Evolutionary conservation across 495 filamentous ascomycete species (phyloP), one percentile per base, ranked within the genome.

Genomic region (Penicillium lagena): DNA sequence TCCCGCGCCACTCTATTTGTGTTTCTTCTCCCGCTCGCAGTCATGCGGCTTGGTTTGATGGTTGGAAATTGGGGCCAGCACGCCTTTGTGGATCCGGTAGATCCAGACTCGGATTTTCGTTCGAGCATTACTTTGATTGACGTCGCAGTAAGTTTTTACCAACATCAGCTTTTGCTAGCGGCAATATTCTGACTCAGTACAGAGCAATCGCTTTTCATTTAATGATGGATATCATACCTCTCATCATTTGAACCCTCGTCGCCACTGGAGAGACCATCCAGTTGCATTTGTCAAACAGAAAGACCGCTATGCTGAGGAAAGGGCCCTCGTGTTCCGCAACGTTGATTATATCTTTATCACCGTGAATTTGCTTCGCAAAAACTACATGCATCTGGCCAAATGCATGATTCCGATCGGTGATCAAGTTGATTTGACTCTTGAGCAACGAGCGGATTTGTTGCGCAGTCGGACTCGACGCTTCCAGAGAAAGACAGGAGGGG

Each of bases 191-290:
- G 22, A 22, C 22, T 22, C 22, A 6, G 6, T 22, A 9, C 49
- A 82, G 82, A 81, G 73, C 50, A 88, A 88, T 62, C 77, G 84
- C 15, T 81, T 78, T 66, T 86, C 79, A 52, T 88, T 77, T 70
- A 88, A 88, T 56, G 84, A 87, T 56, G 84, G 84, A 42, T 88
- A 86, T 60, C 84, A 88, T 59, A 86, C 84, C 31, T 84, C 84
- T 8, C 84, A 88, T 58, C 84, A 87, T 56, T 71, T 87, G 9
- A 85, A 88, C 60, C 82, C 84, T 4, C 76, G 70, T 22, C 76
- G 83, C 2, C 84, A 87, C 66, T 88, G 84, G 84, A 74, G 83
- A 37, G 81, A 86, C 35, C 83, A 87, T 54, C 84, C 84, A 4
- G 61, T 76, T 28, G 70, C 80, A 39, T 82, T 88, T 49, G 58